These are phyloP conservation scores for Kandelia obovata DNA, from an alignment of 345 rosid genomes.

Conservation along the genomic window DNA sequence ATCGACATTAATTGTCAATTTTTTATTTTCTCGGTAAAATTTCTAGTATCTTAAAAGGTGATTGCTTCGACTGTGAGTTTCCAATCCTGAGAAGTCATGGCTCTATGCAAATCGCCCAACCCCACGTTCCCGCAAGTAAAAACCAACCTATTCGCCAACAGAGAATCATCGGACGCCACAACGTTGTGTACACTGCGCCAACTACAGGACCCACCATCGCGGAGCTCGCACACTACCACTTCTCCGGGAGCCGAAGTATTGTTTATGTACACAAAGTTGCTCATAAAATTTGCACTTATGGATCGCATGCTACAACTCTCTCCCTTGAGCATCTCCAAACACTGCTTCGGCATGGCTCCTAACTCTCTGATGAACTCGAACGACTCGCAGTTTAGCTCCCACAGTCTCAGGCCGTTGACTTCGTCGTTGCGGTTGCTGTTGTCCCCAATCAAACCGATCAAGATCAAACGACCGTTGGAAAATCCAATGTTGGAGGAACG, in stretches of 20 bases:
- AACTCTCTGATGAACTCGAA: neutral
- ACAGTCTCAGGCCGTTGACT: neutral
- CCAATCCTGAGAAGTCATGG: slow-evolving; percentile 13
- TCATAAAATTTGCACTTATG: slow-evolving; percentile 30
- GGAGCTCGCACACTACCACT: slow-evolving; percentile 46
- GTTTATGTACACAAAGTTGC: slow-evolving; percentile 36
- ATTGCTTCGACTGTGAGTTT: neutral
- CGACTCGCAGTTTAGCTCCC: neutral
- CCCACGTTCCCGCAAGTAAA: slow-evolving; percentile 45
- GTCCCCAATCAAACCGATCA: slow-evolving; percentile 31
- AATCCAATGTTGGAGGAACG: slow-evolving; percentile 37
- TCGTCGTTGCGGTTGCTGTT: neutral
- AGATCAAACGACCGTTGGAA: slow-evolving; percentile 33
- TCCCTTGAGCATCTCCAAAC: neutral
- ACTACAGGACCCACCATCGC: slow-evolving; percentile 14
- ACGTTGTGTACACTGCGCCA: slow-evolving; percentile 46
- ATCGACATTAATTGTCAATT: too few species aligned
- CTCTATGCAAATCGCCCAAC: slow-evolving; percentile 45
- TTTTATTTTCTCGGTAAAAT: too few species aligned
- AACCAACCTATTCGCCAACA: slow-evolving; percentile 26
- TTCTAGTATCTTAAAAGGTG: neutral
- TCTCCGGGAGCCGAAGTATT: slow-evolving; percentile 24
- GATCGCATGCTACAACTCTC: slow-evolving; percentile 15
- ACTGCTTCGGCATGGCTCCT: neutral
- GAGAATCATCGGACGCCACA: slow-evolving; percentile 15